These are phyloP conservation scores for Colletotrichum kahawae DNA, from an alignment of 2,329 filamentous ascomycete species.

Conservation along the genomic window DNA sequence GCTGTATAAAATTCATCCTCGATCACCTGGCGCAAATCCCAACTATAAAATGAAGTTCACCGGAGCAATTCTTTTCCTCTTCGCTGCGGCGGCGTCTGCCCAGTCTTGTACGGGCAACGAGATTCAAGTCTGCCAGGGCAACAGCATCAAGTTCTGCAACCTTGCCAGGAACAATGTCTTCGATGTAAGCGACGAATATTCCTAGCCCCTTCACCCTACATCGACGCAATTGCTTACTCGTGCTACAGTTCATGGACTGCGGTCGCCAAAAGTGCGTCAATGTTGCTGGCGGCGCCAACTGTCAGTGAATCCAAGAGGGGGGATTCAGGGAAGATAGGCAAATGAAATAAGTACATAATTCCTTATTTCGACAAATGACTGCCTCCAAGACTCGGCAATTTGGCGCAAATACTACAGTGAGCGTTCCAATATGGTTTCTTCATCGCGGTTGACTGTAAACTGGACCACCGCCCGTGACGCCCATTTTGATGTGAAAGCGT, in stretches of 20 bases:
- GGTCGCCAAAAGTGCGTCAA: background rate
- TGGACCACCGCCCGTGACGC: background rate
- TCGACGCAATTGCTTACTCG: background rate
- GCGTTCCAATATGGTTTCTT: background rate
- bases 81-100: background rate
- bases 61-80: background rate
- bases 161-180: background rate
- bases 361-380: background rate
- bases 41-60: background rate
- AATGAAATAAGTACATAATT: fast-evolving
- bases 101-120: background rate
- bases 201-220: background rate
- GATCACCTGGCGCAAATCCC: fast-evolving
- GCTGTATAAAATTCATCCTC: background rate
- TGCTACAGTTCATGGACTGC: background rate
- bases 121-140: background rate
- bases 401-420: fast-evolving
- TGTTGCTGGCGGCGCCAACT: background rate
- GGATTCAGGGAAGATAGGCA: background rate
- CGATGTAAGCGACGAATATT: background rate
- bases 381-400: fast-evolving
- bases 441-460: fast-evolving
- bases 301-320: background rate
- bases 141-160: slow-evolving; percentile 2
- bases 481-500: background rate